phyloP scores from a whole-genome alignment of 441 rosid genomes.

The Gossypium davidsonii region DNA sequence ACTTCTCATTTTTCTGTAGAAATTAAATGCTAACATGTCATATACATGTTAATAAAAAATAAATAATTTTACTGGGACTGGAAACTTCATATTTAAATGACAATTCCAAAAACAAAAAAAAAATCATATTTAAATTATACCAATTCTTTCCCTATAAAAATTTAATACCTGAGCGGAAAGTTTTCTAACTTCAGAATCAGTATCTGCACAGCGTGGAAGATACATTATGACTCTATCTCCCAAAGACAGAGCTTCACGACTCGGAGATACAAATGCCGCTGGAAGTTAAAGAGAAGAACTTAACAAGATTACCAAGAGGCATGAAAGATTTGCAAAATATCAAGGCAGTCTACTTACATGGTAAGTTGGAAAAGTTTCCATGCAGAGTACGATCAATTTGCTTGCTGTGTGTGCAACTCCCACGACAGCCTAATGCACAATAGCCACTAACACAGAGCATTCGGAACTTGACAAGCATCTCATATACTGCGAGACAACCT shows the following conservation, averaged over 20 bases:
- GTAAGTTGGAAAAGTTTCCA: constrained; percentile 73
- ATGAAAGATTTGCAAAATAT: constrained; percentile 5
- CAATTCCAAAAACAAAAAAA: not conserved
- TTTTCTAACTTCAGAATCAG: constrained; percentile 90
- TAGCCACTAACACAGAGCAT: constrained; percentile 80
- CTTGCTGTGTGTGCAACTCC: constrained; percentile 85
- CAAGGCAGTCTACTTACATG: constrained; percentile 49
- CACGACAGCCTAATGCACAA: constrained; percentile 92
- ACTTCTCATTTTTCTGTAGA: not conserved
- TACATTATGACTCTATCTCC: constrained; percentile 92
- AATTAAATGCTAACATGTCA: constrained; percentile 4
- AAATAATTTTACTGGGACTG: not conserved
- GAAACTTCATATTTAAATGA: constrained; percentile 13
- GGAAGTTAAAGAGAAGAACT: constrained; percentile 29
- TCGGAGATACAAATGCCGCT: constrained; percentile 94
- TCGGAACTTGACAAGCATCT: constrained; percentile 88
- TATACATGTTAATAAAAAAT: not conserved
- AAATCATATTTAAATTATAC: constrained; percentile 10
- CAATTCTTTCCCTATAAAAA: constrained; percentile 7
- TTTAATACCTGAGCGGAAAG: constrained; percentile 80
- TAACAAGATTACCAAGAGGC: constrained; percentile 14
- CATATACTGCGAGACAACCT: constrained; percentile 90
- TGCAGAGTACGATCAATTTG: constrained; percentile 67
- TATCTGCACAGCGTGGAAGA: constrained; percentile 99
- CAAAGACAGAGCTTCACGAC: constrained; percentile 87